phyloP scores from a whole-genome alignment of 768 basidiomycete genomes.

The Leccinum disarticulatum region DNA sequence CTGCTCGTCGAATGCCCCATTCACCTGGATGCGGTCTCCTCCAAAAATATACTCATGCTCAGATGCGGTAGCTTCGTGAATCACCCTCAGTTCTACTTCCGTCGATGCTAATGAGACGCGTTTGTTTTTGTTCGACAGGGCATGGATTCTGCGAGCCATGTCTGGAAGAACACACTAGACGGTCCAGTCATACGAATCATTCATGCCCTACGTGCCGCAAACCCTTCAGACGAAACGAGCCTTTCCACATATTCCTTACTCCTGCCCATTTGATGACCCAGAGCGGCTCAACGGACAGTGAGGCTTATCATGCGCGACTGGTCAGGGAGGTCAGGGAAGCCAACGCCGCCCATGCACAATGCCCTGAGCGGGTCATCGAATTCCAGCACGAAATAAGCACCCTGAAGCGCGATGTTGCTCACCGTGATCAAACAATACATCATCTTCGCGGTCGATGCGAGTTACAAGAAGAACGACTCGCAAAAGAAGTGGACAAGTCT shows the following conservation, averaged over 20 bases:
- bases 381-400: constrained; percentile 14
- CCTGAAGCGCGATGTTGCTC: constrained; percentile 8
- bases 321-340: constrained; percentile 13
- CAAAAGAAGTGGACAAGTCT: constrained; percentile 6
- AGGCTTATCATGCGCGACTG: constrained; percentile 10
- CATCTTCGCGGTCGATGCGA: constrained; percentile 19
- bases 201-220: constrained; percentile 34
- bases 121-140: constrained; percentile 22
- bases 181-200: background rate
- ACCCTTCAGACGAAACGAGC: constrained; percentile 26
- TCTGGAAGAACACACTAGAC: constrained; percentile 18
- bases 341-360: constrained; percentile 15
- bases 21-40: constrained; percentile 29
- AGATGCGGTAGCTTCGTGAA: constrained; percentile 28
- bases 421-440: constrained; percentile 10
- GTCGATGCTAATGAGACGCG: constrained; percentile 11
- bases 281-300: constrained; percentile 1
- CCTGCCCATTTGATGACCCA: constrained; percentile 16
- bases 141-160: constrained; percentile 35
- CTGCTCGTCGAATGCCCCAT: constrained; percentile 33
- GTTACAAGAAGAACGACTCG: constrained; percentile 11
- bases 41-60: constrained; percentile 30
- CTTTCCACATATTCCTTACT: constrained; percentile 28
- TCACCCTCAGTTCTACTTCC: constrained; percentile 1
- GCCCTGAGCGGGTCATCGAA: constrained; percentile 8